Conservation (phyloP, 495 filamentous ascomycete genomes). For the Daldinia concentrica region DNA sequence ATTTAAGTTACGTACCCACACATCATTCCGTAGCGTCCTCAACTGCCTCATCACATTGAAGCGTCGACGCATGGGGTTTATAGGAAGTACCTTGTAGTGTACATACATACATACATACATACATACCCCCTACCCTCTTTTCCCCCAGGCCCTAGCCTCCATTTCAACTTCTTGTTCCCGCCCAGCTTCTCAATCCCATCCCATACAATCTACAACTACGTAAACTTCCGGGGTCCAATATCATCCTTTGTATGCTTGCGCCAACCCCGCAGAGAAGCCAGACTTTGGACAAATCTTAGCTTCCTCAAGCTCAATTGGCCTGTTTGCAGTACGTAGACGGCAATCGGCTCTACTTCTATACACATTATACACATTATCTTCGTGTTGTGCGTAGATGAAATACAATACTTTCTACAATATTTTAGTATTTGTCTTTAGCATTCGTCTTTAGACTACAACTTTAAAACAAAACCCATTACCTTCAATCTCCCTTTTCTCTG, state of each 20-base stretch:
- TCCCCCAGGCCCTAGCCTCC: conserved; percentile 2
- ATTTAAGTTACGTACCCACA: conserved; percentile 5
- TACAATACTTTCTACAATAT: conserved; percentile 10
- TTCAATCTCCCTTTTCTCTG: neutral
- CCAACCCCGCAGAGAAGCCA: conserved; percentile 41
- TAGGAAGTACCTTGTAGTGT: neutral
- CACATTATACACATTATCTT: conserved; percentile 10
- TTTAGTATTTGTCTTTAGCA: conserved; percentile 6
- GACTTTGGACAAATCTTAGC: conserved; percentile 33
- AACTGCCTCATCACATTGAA: neutral
- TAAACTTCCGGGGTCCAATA: conserved; percentile 37
- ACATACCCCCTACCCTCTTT: neutral
- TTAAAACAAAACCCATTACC: neutral
- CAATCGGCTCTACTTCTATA: conserved; percentile 10
- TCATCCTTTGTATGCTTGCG: conserved; percentile 38
- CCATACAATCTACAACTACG: conserved; percentile 35
- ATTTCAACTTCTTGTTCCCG: conserved; percentile 25
- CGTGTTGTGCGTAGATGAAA: conserved; percentile 30
- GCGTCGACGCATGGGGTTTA: neutral
- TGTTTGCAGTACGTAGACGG: conserved; percentile 32
- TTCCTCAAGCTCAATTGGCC: conserved; percentile 39
- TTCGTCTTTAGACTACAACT: neutral
- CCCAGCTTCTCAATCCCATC: conserved; percentile 12
- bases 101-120: too few relatives aligned
- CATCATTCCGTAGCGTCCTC: conserved; percentile 3